These are phyloP conservation scores for Apostasia shenzhenica DNA, from an alignment of 106 monocot species.

Conservation along the genomic window DNA sequence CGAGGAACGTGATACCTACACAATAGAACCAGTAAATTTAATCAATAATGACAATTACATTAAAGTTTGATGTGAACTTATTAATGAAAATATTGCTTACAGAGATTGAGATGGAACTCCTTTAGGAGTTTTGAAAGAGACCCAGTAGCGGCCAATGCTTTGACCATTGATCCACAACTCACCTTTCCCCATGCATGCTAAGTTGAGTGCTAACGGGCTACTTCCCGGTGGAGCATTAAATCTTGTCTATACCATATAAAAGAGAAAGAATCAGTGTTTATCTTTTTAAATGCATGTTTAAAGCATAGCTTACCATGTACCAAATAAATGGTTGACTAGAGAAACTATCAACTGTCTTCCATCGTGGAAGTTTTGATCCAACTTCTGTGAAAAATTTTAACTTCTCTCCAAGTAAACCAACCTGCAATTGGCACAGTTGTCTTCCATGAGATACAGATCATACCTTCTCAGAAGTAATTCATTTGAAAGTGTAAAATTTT, in stretches of 20 bases:
- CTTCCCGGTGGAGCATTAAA: conserved; percentile 47
- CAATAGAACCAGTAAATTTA: not conserved
- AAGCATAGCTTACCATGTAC: conserved; percentile 65
- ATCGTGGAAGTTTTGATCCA: conserved; percentile 33
- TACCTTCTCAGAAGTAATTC: too few species aligned
- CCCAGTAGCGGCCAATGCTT: conserved; percentile 91
- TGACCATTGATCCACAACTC: conserved; percentile 85
- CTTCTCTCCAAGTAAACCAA: conserved; percentile 63
- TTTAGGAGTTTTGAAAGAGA: conserved; percentile 55
- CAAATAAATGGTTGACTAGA: conserved; percentile 42
- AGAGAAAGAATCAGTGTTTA: not conserved
- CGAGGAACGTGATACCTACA: conserved; percentile 81
- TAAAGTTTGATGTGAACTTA: not conserved
- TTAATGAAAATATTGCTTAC: conserved; percentile 29
- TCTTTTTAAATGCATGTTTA: not conserved
- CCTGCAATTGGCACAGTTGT: conserved; percentile 27
- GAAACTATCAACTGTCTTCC: conserved; percentile 19
- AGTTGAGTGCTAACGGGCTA: conserved; percentile 59
- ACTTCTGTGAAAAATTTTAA: conserved; percentile 44
- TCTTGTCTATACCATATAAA: conserved; percentile 27
- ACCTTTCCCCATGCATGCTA: conserved; percentile 85
- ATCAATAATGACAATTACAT: not conserved
- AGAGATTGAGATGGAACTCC: conserved; percentile 69
- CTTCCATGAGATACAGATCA: too few species aligned
- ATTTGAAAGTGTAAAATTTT: too few species aligned